Evolutionary conservation across 2,329 filamentous ascomycete genomes (phyloP).

Genomic region (Fusarium bactridioides): DNA sequence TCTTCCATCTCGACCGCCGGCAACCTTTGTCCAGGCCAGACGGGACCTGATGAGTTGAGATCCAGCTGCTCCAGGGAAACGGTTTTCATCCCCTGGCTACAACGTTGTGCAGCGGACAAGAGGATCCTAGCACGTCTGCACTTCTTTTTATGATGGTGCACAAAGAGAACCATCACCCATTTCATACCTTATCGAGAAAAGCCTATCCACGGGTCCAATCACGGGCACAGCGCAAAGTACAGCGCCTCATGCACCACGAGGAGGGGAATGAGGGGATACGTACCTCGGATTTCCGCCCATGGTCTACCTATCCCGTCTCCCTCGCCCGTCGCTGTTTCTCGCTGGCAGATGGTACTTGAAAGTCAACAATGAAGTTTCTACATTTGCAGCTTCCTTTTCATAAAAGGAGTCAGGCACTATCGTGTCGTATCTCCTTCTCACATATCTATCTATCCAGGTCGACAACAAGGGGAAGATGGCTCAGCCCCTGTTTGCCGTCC

Average conservation of each 20-base stretch:
- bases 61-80: slow-evolving; percentile 21
- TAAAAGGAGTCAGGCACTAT: neutral
- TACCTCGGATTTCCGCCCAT: neutral
- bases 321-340: neutral
- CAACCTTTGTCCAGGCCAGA: slow-evolving; percentile 18
- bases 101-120: slow-evolving; percentile 29
- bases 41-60: slow-evolving; percentile 14
- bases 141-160: slow-evolving; percentile 30
- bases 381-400: neutral
- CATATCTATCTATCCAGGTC: slow-evolving; percentile 15
- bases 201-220: slow-evolving; percentile 28
- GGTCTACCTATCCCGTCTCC: neutral
- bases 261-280: slow-evolving; percentile 30
- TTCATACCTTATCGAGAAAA: slow-evolving; percentile 35
- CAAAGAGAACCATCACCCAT: slow-evolving; percentile 19
- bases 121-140: slow-evolving; percentile 31
- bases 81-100: slow-evolving; percentile 24
- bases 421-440: slow-evolving; percentile 1
- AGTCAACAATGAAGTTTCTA: neutral
- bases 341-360: neutral
- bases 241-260: slow-evolving; percentile 31
- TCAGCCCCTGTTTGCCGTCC: slow-evolving; percentile 36
- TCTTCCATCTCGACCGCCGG: neutral
- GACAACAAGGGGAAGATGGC: slow-evolving; percentile 15
- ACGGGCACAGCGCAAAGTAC: slow-evolving; percentile 23